Base-by-base conservation (phyloP, 495 filamentous ascomycete species). In the Monascus purpureus region DNA sequence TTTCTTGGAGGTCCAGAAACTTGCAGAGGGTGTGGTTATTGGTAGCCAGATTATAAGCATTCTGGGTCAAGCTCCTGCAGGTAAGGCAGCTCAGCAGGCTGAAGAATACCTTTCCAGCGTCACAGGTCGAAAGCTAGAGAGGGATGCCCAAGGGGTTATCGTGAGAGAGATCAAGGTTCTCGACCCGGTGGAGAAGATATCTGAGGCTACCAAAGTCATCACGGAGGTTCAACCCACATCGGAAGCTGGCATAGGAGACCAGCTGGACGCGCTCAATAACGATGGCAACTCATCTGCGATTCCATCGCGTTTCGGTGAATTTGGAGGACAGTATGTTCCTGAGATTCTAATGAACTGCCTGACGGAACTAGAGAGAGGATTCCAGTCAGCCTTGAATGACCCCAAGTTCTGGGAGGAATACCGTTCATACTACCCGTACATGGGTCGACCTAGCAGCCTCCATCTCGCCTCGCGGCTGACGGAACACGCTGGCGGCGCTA, bases 271-370 rank as follows among this genome's bases (percentile, higher is more conserved):
- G 7, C 53, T 85, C 3, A 86, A 85, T 30, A 56, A 57, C 14
- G 46, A 45, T 12, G 62, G 63, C 20, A 61, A 74, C 26, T 38
- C 55, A 29, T 61, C 54, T 22, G 69, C 71, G 33, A 62, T 80
- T 19, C 85, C 88, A 2, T 72, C 82, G 32, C 77, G 88, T 9
- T 99, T 99, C 46, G 90, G 90, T 36, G 82, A 94, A 53, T 99
- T 93, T 41, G 90, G 90, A 43, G 90, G 90, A n/a, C 90, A 96
- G 53, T 99, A 96, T 46, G 88, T 99, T 1, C 92, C 90, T 1
- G 90, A 99, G 57, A 86, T 86, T 5, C 69, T 99, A 17, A 96
- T 96, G 86, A 87, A 94, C 57, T 96, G 90, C 49, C 63, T 99
- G 40, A 72, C 75, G 0, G 76, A 99, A 58, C 73, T 99, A 9